Conservation (phyloP, 2,329 filamentous ascomycete species). For the Pseudogymnoascus sp. region DNA sequence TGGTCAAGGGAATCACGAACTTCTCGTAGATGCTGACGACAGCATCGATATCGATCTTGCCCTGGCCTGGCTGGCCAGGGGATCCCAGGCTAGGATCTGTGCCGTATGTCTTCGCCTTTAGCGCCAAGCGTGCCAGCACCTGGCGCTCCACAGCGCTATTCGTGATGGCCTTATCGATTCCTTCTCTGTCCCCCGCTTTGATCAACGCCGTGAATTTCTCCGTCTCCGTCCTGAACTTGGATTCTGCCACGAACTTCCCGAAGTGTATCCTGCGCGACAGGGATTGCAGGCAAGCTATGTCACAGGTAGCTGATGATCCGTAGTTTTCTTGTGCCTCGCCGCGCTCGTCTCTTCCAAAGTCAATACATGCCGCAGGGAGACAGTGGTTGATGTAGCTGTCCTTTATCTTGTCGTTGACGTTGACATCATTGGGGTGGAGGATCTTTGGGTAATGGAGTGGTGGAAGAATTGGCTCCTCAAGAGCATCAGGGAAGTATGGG, state of each 20-base stretch:
- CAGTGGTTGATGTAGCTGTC: slow-evolving; percentile 74
- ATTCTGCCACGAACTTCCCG: slow-evolving; percentile 96
- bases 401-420: slow-evolving; percentile 84
- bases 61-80: slow-evolving; percentile 41
- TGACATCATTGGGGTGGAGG: slow-evolving; percentile 80
- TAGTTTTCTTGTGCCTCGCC: slow-evolving; percentile 91
- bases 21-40: slow-evolving; percentile 86
- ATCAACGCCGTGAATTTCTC: slow-evolving; percentile 79
- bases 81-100: slow-evolving; percentile 68
- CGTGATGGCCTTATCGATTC: slow-evolving; percentile 85
- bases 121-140: slow-evolving; percentile 74
- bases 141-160: slow-evolving; percentile 83
- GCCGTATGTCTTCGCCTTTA: slow-evolving; percentile 91
- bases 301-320: slow-evolving; percentile 82
- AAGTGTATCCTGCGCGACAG: slow-evolving; percentile 89
- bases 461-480: slow-evolving; percentile 76
- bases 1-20: slow-evolving; percentile 94
- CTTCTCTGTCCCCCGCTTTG: slow-evolving; percentile 67
- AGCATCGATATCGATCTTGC: slow-evolving; percentile 87
- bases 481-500: slow-evolving; percentile 82
- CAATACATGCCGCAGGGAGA: slow-evolving; percentile 73
- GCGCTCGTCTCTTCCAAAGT: slow-evolving; percentile 69
- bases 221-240: slow-evolving; percentile 79
- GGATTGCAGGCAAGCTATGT: slow-evolving; percentile 84
- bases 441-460: slow-evolving; percentile 83